phyloP scores from a whole-genome alignment of 176 grass and related monocot genomes.

The Chloris gayana region DNA sequence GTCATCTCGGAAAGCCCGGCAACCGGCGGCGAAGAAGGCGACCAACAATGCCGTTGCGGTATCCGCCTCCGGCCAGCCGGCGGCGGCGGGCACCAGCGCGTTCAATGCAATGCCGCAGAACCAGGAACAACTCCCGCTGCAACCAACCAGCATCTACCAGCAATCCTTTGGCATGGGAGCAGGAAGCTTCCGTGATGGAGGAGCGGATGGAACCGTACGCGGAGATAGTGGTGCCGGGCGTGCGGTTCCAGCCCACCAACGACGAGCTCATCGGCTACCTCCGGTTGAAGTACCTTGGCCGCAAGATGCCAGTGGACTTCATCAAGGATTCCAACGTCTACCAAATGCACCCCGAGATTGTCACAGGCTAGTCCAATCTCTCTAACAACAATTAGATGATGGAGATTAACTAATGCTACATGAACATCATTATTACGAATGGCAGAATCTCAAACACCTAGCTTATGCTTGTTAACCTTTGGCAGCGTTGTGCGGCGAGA shows the following conservation, averaged over 20 bases:
- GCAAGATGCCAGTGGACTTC: conserved; percentile 20
- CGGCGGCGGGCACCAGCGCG: too few species aligned
- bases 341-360: background rate
- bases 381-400: too few species aligned
- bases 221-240: background rate
- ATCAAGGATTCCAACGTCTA: conserved; percentile 26
- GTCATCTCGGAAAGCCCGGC: background rate
- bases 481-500: background rate
- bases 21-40: too few species aligned
- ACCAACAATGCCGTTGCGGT: background rate
- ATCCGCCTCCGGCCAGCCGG: background rate
- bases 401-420: too few species aligned
- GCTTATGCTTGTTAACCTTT: background rate
- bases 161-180: background rate
- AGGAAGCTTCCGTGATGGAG: background rate
- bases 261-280: conserved; percentile 31
- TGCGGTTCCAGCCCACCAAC: conserved; percentile 24
- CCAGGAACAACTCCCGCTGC: background rate
- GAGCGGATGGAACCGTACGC: background rate
- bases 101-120: background rate
- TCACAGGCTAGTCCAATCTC: conserved; percentile 26
- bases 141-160: background rate
- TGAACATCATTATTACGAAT: background rate
- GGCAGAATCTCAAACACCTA: background rate
- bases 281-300: conserved; percentile 8